Evolutionary conservation across 1,284 basidiomycete genomes (phyloP).

Genomic region (Ustanciosporium gigantosporum): DNA sequence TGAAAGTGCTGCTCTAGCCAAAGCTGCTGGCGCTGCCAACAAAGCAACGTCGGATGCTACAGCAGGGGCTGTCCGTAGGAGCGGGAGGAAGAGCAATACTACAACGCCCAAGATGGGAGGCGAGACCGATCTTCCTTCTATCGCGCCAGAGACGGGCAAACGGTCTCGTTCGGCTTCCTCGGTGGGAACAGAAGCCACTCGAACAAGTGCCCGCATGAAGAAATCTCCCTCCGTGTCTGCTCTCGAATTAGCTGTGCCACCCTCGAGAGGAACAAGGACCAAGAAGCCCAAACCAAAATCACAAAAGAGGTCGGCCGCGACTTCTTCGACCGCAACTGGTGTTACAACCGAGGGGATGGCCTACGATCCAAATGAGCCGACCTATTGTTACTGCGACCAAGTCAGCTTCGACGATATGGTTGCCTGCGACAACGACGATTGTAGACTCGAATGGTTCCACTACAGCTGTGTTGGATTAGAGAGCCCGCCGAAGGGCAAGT

Average conservation of each 20-base stretch:
- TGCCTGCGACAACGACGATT: constrained; percentile 64
- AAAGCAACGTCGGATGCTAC: background rate
- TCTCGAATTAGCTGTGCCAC: background rate
- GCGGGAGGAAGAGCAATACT: constrained; percentile 9
- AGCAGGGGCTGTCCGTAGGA: background rate
- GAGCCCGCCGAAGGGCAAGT: constrained; percentile 41
- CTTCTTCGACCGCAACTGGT: constrained; percentile 6
- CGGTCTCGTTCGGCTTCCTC: background rate
- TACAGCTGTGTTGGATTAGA: constrained; percentile 52
- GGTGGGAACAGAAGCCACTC: too few relatives aligned
- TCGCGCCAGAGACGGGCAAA: too few relatives aligned
- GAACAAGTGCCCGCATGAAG: too few relatives aligned
- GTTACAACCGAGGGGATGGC: constrained; percentile 36
- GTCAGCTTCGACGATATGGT: constrained; percentile 63
- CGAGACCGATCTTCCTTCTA: background rate
- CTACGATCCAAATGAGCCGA: constrained; percentile 63
- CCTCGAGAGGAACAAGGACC: background rate
- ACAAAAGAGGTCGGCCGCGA: background rate
- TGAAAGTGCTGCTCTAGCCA: constrained; percentile 19
- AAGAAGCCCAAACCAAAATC: background rate
- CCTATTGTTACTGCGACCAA: constrained; percentile 65
- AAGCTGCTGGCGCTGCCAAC: constrained; percentile 27
- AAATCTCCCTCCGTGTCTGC: background rate
- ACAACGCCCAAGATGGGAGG: constrained; percentile 17
- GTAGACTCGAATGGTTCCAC: constrained; percentile 63